phyloP scores from a whole-genome alignment of 2,329 filamentous ascomycete genomes.

The Cytospora mali region DNA sequence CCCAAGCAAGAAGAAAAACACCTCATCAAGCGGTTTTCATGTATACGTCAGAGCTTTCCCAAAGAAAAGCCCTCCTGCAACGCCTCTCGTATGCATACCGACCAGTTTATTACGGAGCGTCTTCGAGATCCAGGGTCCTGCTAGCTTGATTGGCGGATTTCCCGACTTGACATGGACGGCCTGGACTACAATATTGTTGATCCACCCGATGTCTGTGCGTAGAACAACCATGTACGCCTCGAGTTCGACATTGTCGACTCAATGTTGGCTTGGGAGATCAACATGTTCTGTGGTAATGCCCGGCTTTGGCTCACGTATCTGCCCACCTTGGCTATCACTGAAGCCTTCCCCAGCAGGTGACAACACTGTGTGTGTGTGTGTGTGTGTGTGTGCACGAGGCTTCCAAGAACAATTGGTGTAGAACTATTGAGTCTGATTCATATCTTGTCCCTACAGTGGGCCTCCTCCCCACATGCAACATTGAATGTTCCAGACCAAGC shows the following conservation, averaged over 20 bases:
- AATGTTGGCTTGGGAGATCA: not conserved
- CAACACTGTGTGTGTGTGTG: no score
- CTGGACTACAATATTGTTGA: not conserved
- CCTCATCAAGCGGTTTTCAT: not conserved
- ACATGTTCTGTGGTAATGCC: no score
- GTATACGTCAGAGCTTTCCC: no score
- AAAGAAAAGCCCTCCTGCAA: no score
- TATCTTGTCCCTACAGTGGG: not conserved
- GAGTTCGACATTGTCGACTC: not conserved
- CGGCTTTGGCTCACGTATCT: not conserved
- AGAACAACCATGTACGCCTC: not conserved
- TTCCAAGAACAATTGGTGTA: no score
- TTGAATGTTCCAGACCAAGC: constrained; percentile 1
- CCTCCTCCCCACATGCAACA: not conserved
- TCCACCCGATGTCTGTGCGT: not conserved
- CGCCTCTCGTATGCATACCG: not conserved
- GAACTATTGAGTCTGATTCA: not conserved
- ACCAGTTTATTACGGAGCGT: not conserved
- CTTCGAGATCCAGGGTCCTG: constrained; percentile 10
- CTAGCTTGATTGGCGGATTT: constrained; percentile 18
- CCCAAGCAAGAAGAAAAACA: not conserved
- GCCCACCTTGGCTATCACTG: not conserved
- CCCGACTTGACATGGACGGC: not conserved
- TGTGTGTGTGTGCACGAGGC: no score
- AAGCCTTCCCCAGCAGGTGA: not conserved